Evolutionary conservation across 495 filamentous ascomycete genomes (phyloP), one percentile per base, ranked within the genome.

Genomic region (Tetracladium marchalianum): DNA sequence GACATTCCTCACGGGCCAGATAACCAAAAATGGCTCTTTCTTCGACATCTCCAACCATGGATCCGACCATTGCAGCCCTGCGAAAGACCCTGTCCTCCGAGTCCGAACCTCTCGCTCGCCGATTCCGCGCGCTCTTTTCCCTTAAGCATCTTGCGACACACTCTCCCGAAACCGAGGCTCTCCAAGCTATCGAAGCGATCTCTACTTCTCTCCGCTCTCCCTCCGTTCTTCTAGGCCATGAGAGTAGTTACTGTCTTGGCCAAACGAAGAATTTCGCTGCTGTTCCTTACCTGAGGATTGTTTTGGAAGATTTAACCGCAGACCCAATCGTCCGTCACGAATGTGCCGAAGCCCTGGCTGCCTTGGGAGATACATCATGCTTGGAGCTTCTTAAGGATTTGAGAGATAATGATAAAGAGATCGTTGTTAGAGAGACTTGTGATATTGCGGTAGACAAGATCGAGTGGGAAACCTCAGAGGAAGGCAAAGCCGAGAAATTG

Each of bases 121-220:
- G 90, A 46, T 99, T 97, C 68, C 90, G 92, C 57, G 93, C 92
- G 19, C 84, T 97, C 54, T 99, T 99, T 71, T 95, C 92, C 11
- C 80, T 99, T 44, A 97, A 97, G 67, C 81, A 95, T 64, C 69
- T 95, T 36, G 92, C 93, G 9, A 81, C 78, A 35, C 72, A 80
- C 42, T 62, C 79, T 9, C 78, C 79, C 9, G 68, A 73, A 6
- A 78, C 75, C 31, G 70, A 84, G 24, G 82, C 82, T 19, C 62
- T 78, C 15, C 74, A 80, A 5, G 87, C 92, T 11, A 93, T 98
- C 54, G 75, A 94, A 35, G 90, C 93, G 11, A 97, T 99, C 53
- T 88, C 90, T 4, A 87, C 90, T 3, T 92, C 73, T 3, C 90
- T 97, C 52, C 52, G 73, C 2, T 95, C 90, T 1, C 79, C 78